A percentile compares a stretch with the other conserved stretches of the same genome.
phyloP scores from a whole-genome alignment of 1,139 yeast species.

The Suhomyces anneliseae region DNA sequence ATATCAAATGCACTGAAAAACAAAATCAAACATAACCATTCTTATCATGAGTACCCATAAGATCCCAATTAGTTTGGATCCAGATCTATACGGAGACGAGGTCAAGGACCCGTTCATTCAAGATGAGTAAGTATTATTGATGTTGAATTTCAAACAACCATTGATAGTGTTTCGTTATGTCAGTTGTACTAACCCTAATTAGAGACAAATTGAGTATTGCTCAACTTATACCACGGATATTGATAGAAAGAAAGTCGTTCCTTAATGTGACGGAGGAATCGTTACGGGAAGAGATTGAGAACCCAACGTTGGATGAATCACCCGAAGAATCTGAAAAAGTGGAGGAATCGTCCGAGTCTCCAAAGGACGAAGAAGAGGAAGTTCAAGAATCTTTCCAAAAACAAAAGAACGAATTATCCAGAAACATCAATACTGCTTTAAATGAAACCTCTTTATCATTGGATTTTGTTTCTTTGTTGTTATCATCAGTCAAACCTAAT shows the following conservation, averaged over 20 bases:
- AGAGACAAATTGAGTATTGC: constrained; percentile 40
- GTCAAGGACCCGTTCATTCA: constrained; percentile 40
- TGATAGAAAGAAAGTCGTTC: constrained; percentile 41
- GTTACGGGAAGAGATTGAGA: constrained; percentile 45
- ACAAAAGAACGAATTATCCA: constrained; percentile 56
- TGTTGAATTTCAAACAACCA: neutral
- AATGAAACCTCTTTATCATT: constrained; percentile 87
- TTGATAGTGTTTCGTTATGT: neutral
- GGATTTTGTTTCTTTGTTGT: constrained; percentile 80
- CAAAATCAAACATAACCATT: neutral
- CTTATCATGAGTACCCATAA: constrained; percentile 4
- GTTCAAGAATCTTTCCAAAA: constrained; percentile 39
- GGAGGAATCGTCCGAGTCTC: constrained; percentile 2
- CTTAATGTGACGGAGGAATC: constrained; percentile 57
- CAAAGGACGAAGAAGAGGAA: constrained; percentile 8
- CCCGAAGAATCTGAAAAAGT: constrained; percentile 1
- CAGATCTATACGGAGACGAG: constrained; percentile 27
- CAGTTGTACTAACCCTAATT: constrained; percentile 12
- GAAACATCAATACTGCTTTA: constrained; percentile 63
- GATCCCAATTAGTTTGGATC: constrained; percentile 22
- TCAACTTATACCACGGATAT: constrained; percentile 44
- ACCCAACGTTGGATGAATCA: constrained; percentile 12
- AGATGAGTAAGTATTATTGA: constrained; percentile 35
- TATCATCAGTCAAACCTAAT: constrained; percentile 81
- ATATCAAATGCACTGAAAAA: constrained; percentile 2